Percentiles rank a stretch among this genome's conserved stretches.
Conservation (phyloP, 1,284 basidiomycete species). For the Pseudozyma hubeiensis region DNA sequence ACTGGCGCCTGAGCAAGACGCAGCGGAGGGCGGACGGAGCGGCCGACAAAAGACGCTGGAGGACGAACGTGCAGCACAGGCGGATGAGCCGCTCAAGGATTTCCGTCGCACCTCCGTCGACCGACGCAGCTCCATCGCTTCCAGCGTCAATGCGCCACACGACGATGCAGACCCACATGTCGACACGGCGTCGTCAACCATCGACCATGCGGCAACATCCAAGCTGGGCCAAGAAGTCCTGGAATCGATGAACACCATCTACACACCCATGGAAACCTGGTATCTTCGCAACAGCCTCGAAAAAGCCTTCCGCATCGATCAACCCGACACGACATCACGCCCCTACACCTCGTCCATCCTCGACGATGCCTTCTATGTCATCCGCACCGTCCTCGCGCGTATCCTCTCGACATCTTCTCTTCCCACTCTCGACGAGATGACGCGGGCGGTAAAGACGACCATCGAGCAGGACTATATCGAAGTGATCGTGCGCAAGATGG, state of each 20-base stretch:
- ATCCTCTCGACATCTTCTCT: slow-evolving; percentile 58
- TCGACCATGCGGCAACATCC: slow-evolving; percentile 72
- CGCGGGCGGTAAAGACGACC: slow-evolving; percentile 35
- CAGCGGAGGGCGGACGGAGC: slow-evolving; percentile 1
- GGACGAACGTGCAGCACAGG: slow-evolving; percentile 33
- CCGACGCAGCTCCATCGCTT: slow-evolving; percentile 35
- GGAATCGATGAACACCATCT: slow-evolving; percentile 75
- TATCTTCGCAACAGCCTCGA: slow-evolving; percentile 88
- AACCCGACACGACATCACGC: slow-evolving; percentile 48
- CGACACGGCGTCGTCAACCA: neutral
- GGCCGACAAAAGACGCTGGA: slow-evolving; percentile 13
- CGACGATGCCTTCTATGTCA: slow-evolving; percentile 67
- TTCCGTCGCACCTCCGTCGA: slow-evolving; percentile 46
- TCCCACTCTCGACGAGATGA: slow-evolving; percentile 39
- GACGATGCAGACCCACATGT: slow-evolving; percentile 4
- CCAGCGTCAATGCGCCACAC: slow-evolving; percentile 6
- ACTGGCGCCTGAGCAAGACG: slow-evolving; percentile 72
- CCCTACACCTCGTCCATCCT: slow-evolving; percentile 63
- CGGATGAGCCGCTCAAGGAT: slow-evolving; percentile 43
- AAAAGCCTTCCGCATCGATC: slow-evolving; percentile 71
- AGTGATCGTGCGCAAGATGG: slow-evolving; percentile 63
- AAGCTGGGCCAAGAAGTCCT: slow-evolving; percentile 76
- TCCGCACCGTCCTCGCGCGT: slow-evolving; percentile 60
- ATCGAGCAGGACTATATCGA: slow-evolving; percentile 64
- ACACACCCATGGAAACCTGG: slow-evolving; percentile 90